Evolutionary conservation across 148 eudicot species (phyloP), one percentile per base, ranked within the genome.

Genomic region (Heliamphora exappendiculata): DNA sequence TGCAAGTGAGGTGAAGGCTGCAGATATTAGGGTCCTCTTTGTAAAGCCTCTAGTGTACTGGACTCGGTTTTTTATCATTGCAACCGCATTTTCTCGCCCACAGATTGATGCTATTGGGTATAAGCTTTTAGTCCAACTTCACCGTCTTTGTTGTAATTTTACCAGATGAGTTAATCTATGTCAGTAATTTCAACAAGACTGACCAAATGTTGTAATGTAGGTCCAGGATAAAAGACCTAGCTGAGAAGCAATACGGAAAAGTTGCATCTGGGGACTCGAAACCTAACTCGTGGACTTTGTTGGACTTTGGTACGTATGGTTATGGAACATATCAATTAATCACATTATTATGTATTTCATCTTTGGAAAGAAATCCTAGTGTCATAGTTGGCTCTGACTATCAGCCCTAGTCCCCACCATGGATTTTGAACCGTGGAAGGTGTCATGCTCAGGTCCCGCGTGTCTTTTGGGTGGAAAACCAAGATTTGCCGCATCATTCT

Each of bases 41-140:
- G 99, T 95, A 64, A 95, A 95, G 84, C 99, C 99, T 84, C 85
- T 95, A 1, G 99, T 95, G 31, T 92, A 95, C 75, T 95, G 99
- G 99, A 95, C 99, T 80, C 89, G 88, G 19, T 92, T 95, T 83
- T 95, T 95, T 79, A 93, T 95, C 78, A 93, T 95, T 78, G 92
- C 90, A 50, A 95, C 99, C 57, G 99, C 96, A 66, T 95, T 89
- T 84, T 95, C 97, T 71, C 88, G 87, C 59, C 99, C 99, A 64
- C 99, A 95, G 80, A 83, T 91, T 79, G 89, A 86, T 79, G 99
- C 99, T 66, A 89, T 95, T 45, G 85, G 92, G 98, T 95, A 86
- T 57, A 69, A 17, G 31, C 58, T 49, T 49, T 75, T 70, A 22
- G 26, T 78, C 41, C 4, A 4, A 34, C 49, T 44, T 74, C 41